Evolutionary conservation across 352 stramenopile species (phyloP), one percentile per base, ranked within the genome.

Genomic region (Phytophthora ramorum): DNA sequence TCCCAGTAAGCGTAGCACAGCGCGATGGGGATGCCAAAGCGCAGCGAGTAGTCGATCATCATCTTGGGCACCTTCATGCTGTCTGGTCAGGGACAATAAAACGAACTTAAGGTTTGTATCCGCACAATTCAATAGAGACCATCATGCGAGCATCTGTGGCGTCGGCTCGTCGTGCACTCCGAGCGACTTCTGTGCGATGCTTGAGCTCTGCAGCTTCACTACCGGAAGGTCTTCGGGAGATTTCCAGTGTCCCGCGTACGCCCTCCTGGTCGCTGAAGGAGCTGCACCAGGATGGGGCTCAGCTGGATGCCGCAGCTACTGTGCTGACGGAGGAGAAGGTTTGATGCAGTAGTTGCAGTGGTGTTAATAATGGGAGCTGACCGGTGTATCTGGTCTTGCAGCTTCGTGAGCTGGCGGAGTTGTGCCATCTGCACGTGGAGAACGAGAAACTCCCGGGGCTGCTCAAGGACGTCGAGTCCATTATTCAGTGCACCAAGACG

Each of bases 401-500:
- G 84, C 69, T 96, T 56, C 81, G 76, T 20, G 87, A 94, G 48
- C 58, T 96, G 24, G 87, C 87, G 0, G 87, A 94, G 71, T 62
- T 96, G 32, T 96, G 84, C 30, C 85, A 96, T 67, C 69, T 96
- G 58, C 84, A 93, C 58, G 79, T 96, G 9, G 81, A 88, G 16
- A 78, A 92, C 34, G 75, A 82, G 5, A 89, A 90, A 61, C 61
- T 95, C 14, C 81, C 87, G 9, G 69, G 64, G 16, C 65, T 96
- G 64, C 76, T 96, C 24, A 87, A 89, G 37, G 87, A 91, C 52
- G 87, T 96, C 6, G 85, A 94, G 69, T 88, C 85, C 22, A 96
- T 96, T 46, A 94, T 96, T 48, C 87, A 96, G 53, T 96, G 87
- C 79, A 92, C 87, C 50, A 92, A 90, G 69, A 92, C 83, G 26